Evolutionary conservation across 169 alveolate genomes (phyloP).

Genomic region (Eimeria falciformis): DNA sequence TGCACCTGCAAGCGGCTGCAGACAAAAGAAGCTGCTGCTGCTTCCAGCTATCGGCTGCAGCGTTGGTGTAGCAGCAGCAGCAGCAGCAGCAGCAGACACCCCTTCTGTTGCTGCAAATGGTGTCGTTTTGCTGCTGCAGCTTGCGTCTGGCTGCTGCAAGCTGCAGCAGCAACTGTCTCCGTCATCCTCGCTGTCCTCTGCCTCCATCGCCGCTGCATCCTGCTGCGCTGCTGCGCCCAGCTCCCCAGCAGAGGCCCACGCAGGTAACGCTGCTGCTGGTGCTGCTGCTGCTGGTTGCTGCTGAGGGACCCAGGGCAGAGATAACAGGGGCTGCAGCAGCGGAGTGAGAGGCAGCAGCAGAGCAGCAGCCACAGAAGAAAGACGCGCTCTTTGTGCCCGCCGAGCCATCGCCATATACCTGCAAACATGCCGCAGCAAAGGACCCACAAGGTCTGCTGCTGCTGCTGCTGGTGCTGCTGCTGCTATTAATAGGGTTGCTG

Average conservation of each 20-base stretch:
- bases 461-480: not conserved
- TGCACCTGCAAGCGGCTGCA: conserved; percentile 15
- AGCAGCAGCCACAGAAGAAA: conserved; percentile 22
- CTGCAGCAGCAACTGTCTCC: conserved; percentile 1
- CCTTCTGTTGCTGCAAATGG: too few species aligned
- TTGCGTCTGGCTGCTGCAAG: not conserved
- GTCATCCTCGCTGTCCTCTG: conserved; percentile 40
- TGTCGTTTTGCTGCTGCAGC: not conserved
- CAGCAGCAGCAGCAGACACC: too few species aligned
- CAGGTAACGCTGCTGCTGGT: conserved; percentile 45
- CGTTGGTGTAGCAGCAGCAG: too few species aligned
- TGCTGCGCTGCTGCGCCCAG: conserved; percentile 10
- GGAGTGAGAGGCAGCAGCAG: conserved; percentile 56
- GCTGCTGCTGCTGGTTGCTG: conserved; percentile 55
- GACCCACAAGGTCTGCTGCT: not conserved
- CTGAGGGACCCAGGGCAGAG: conserved; percentile 62
- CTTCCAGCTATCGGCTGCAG: too few species aligned
- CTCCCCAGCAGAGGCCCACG: not conserved
- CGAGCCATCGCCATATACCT: conserved; percentile 40
- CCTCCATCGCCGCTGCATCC: not conserved
- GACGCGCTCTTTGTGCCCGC: conserved; percentile 14
- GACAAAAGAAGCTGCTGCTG: not conserved
- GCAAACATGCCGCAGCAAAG: conserved; percentile 20
- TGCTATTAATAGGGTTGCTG: conserved; percentile 1
- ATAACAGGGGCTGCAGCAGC: conserved; percentile 57